Evolutionary conservation across 1,284 basidiomycete species (phyloP), one percentile per base, ranked within the genome.

Genomic region (Irpex sp.): DNA sequence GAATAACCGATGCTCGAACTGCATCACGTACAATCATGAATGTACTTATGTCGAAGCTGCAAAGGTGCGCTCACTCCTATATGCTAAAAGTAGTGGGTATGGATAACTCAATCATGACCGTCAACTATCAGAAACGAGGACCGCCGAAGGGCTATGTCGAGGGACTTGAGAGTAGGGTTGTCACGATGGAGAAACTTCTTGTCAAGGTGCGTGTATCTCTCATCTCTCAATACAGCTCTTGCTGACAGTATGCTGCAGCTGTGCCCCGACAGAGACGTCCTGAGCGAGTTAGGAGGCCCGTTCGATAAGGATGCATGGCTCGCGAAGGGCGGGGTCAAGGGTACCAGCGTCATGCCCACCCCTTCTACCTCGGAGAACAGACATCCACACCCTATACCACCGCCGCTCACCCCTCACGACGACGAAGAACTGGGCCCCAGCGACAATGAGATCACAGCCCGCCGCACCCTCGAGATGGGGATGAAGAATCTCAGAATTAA

Each of bases 101-200:
- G 51, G 19, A 26, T 13, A 21, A 17, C 49, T 51, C 19, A 21
- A n/a, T n/a, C 49, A 51, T 51, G 49, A 51, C 49, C 49, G 49
- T 37, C 8, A 21, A 17, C 44, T 7, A n/a, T 11, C 52, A 93
- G 85, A 91, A 93, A 79, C 86, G 93, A 47, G 92, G 92, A 2
- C 91, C 92, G 34, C 90, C 93, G 1, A 93, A 94, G 78, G 92
- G 92, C 84, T 90, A 91, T 76, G 83, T 92, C 40, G 89, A 92
- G 71, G 85, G 84, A 51, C 78, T 93, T 9, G 91, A 93, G 75
- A 82, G 80, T 47, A 80, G 91, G 5, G 79, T 92, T 19, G 85
- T 86, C 64, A 86, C 88, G 70, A 86, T 92, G 83, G 90, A 93
- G 75, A 80, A 76, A 57, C 76, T 93, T 0, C 73, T 92, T 37